These are phyloP conservation scores for Colletotrichum graminicola DNA, from an alignment of 2,329 filamentous ascomycete species.

Conservation along the genomic window DNA sequence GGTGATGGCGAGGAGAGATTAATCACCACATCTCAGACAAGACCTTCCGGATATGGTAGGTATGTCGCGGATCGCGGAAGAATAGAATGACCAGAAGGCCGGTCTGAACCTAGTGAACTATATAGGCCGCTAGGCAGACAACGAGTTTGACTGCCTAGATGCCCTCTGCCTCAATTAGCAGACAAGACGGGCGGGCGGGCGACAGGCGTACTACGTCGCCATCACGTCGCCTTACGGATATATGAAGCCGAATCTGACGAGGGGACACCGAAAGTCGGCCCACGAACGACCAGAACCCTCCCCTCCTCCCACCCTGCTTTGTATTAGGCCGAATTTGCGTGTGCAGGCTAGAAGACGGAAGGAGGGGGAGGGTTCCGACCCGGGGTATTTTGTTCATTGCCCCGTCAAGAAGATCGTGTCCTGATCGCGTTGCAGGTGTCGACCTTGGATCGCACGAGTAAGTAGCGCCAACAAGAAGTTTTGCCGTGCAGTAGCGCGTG, in stretches of 20 bases:
- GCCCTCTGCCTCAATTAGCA: background rate
- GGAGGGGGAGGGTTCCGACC: background rate
- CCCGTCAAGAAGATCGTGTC: conserved; percentile 16
- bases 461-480: background rate
- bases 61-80: background rate
- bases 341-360: background rate
- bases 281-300: background rate
- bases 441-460: conserved; percentile 18
- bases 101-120: background rate
- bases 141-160: background rate
- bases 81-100: background rate
- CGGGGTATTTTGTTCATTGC: background rate
- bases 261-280: background rate
- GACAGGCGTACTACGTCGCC: background rate
- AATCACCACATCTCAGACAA: conserved; percentile 2
- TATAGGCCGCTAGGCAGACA: background rate
- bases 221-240: background rate
- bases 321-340: background rate
- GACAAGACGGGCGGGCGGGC: background rate
- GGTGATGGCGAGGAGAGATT: background rate
- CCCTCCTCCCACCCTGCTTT: background rate
- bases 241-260: background rate
- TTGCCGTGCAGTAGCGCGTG: background rate
- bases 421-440: conserved; percentile 38
- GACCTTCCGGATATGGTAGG: conserved; percentile 23